These are phyloP conservation scores for Meyerozyma sp. DNA, from an alignment of 1,139 yeast species.

Conservation along the genomic window DNA sequence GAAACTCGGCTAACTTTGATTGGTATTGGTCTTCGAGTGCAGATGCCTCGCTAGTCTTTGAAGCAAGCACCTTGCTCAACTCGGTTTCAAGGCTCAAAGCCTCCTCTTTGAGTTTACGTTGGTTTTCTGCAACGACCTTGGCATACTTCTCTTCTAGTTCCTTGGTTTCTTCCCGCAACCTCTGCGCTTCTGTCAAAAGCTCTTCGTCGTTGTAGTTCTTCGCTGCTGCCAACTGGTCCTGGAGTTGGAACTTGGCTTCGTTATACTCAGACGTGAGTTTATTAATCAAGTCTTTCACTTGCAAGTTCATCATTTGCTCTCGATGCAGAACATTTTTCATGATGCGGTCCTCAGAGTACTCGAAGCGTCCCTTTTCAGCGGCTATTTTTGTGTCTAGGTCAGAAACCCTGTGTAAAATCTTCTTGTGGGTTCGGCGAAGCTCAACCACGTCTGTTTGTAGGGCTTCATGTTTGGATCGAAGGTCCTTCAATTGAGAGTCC, in stretches of 20 bases:
- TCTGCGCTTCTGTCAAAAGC: conserved; percentile 12
- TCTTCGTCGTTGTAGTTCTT: conserved; percentile 21
- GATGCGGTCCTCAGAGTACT: conserved; percentile 21
- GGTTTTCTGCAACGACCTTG: conserved; percentile 9
- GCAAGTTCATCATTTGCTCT: conserved; percentile 21
- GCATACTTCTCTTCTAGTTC: conserved; percentile 10
- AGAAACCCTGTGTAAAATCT: conserved; percentile 14
- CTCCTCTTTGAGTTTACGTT: conserved; percentile 12
- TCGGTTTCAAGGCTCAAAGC: conserved; percentile 15
- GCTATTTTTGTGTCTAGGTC: conserved; percentile 15
- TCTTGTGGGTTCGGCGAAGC: conserved; percentile 18
- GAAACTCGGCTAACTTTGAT: conserved; percentile 6
- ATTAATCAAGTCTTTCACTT: conserved; percentile 18
- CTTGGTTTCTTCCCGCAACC: conserved; percentile 10
- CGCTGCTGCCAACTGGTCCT: conserved; percentile 25
- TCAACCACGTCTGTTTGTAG: conserved; percentile 19
- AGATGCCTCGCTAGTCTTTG: conserved; percentile 13
- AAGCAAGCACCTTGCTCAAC: conserved; percentile 11
- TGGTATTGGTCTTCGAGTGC: conserved; percentile 6
- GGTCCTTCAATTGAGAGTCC: conserved; percentile 11
- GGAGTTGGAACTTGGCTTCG: conserved; percentile 27
- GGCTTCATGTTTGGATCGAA: conserved; percentile 14
- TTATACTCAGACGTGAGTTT: conserved; percentile 23
- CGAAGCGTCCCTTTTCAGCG: conserved; percentile 17
- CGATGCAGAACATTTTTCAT: conserved; percentile 23